phyloP scores from a whole-genome alignment of 495 filamentous ascomycete genomes.

The Parathielavia appendiculata region DNA sequence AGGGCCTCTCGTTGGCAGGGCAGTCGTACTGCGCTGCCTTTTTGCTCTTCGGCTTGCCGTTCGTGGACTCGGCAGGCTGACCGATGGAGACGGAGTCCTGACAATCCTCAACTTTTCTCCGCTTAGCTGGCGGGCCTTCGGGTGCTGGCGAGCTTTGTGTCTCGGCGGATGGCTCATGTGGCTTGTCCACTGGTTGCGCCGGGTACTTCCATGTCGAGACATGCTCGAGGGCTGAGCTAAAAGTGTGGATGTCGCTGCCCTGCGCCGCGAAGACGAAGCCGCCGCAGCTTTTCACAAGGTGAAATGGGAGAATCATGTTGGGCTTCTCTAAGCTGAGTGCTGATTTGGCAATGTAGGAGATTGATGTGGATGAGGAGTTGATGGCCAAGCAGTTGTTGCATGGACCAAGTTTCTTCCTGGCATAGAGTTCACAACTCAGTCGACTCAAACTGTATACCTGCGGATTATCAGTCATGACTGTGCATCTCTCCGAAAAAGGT shows the following conservation, averaged over 20 bases:
- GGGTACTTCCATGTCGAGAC: slow-evolving; percentile 42
- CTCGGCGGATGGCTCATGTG: slow-evolving; percentile 6
- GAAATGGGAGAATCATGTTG: slow-evolving; percentile 38
- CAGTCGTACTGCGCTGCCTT: slow-evolving; percentile 16
- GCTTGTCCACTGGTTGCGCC: slow-evolving; percentile 12
- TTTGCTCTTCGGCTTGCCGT: slow-evolving; percentile 10
- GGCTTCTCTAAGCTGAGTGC: neutral
- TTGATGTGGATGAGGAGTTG: neutral
- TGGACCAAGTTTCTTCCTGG: too few species aligned
- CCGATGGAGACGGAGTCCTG: slow-evolving; percentile 13
- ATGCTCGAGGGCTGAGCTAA: slow-evolving; percentile 32
- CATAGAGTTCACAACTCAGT: too few species aligned
- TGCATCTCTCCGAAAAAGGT: too few species aligned
- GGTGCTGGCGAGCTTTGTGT: slow-evolving; percentile 18
- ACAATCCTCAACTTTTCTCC: slow-evolving; percentile 23
- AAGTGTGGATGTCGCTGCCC: slow-evolving; percentile 39
- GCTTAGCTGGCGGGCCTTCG: slow-evolving; percentile 33
- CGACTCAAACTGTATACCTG: too few species aligned
- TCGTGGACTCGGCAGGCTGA: neutral
- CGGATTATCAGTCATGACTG: too few species aligned
- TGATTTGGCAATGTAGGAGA: neutral
- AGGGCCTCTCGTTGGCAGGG: slow-evolving; percentile 22
- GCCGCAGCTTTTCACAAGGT: slow-evolving; percentile 38
- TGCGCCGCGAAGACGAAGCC: slow-evolving; percentile 40
- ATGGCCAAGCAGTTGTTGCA: too few species aligned